Evolutionary conservation across 768 basidiomycete genomes (phyloP), one percentile per base, ranked within the genome.

Genomic region (Crucibulum laeve): DNA sequence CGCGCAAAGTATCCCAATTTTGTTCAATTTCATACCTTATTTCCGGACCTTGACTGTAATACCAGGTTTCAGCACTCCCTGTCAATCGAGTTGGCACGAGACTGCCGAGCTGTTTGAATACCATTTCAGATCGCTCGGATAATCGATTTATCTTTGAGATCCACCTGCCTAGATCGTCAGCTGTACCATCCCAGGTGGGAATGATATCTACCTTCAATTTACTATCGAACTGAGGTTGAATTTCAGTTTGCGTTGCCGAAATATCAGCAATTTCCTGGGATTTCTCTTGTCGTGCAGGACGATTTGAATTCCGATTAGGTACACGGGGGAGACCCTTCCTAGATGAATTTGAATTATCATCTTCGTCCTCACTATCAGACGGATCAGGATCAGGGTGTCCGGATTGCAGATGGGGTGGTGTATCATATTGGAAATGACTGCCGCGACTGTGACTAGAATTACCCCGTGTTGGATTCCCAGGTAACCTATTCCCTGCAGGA

Each of bases 161-260:
- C 64, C 65, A 66, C 26, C 56, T 7, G 2, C 52, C 52, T 4
- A 65, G 49, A 3, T 45, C 55, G 15, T 61, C 53, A 0, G 51
- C 44, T 36, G 66, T 52, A 0, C 65, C 65, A 43, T 65, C 56
- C 66, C 65, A 68, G 14, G 43, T 50, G 4, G 63, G 63, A 7
- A 68, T 54, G 7, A 35, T 45, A 1, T 65, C 59, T 1, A 53
- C 19, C 38, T 63, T 62, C 19, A 67, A 40, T 34, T 65, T 64
- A 14, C 43, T 34, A 40, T 67, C 64, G 38, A 68, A 65, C 11
- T 63, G 58, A 0, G 54, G 46, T 38, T 56, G 45, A 21, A 24
- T 17, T 23, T 37, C 14, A 15, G 8, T 23, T 19, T 34, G 6
- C 26, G 17, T 8, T 30, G 8, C 28, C 8, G 8, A 8, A 8